Conservation (phyloP, 2,329 filamentous ascomycete species). For the Fusarium albidum region DNA sequence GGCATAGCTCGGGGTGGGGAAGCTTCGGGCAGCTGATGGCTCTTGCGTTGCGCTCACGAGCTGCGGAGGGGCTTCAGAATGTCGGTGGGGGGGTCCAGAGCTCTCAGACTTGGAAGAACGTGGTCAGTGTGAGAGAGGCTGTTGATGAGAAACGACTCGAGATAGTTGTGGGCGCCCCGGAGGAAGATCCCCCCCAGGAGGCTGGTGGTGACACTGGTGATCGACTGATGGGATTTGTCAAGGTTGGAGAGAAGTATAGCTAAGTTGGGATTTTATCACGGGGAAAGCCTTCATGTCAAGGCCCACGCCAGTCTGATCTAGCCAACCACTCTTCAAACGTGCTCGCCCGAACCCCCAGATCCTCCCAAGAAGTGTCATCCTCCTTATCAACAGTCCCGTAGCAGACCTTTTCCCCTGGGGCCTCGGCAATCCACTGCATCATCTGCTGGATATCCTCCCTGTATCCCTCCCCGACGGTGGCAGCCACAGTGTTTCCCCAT, state of each 20-base stretch:
- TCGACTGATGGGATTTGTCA: too few relatives aligned
- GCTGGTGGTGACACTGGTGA: too few relatives aligned
- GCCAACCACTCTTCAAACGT: constrained; percentile 22
- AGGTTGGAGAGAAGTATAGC: too few relatives aligned
- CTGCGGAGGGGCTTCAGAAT: not conserved
- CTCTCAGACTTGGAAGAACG: not conserved
- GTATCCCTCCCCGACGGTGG: constrained; percentile 16
- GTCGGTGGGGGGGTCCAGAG: constrained; percentile 1
- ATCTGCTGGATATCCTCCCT: constrained; percentile 28
- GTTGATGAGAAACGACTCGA: not conserved
- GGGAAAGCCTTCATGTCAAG: not conserved
- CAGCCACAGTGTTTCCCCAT: constrained; percentile 8
- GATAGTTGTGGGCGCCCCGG: not conserved
- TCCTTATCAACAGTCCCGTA: not conserved
- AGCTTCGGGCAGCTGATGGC: constrained; percentile 2
- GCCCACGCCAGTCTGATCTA: constrained; percentile 7
- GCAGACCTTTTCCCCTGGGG: constrained; percentile 21
- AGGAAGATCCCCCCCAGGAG: too few relatives aligned
- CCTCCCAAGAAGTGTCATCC: constrained; percentile 10
- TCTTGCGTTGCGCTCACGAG: constrained; percentile 5
- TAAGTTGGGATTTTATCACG: too few relatives aligned
- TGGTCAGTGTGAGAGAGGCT: not conserved
- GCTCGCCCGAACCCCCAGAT: constrained; percentile 16
- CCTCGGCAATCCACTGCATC: constrained; percentile 28
- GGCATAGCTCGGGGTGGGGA: constrained; percentile 6